A percentile compares a stretch with the other conserved stretches of the same genome.
phyloP scores from a whole-genome alignment of 139 green algal genomes.

The Chlamydomonas incerta region DNA sequence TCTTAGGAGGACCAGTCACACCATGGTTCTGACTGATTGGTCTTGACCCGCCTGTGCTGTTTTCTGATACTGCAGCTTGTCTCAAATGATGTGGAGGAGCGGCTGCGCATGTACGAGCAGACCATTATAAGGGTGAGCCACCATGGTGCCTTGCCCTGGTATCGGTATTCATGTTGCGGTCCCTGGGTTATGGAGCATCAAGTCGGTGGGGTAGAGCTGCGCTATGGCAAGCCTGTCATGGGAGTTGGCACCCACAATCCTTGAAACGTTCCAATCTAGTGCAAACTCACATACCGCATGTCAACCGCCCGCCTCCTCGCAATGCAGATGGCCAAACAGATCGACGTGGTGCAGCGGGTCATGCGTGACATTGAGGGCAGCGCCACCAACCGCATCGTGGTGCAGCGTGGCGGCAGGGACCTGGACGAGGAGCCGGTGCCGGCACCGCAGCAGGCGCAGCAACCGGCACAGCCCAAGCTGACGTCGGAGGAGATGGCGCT shows the following conservation, averaged over 20 bases:
- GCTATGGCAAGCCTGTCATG: too few relatives aligned
- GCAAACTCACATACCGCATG: too few relatives aligned
- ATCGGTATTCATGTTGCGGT: too few relatives aligned
- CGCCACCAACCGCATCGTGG: conserved; percentile 3
- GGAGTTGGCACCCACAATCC: too few relatives aligned
- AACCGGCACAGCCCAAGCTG: neutral
- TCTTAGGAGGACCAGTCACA: too few relatives aligned
- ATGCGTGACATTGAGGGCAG: conserved; percentile 6
- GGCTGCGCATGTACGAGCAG: conserved; percentile 36
- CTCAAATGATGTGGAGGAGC: conserved; percentile 3
- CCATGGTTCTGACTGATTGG: too few relatives aligned
- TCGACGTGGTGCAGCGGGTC: conserved; percentile 19
- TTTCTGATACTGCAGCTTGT: neutral
- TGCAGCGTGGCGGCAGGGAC: conserved; percentile 4
- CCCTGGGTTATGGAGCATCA: too few relatives aligned
- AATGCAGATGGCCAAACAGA: conserved; percentile 39
- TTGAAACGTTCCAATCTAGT: too few relatives aligned
- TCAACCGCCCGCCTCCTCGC: neutral
- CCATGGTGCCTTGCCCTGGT: too few relatives aligned
- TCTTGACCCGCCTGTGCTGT: too few relatives aligned
- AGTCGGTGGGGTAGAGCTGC: too few relatives aligned
- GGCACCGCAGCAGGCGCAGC: neutral
- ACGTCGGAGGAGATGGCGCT: neutral
- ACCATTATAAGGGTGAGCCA: conserved; percentile 41
- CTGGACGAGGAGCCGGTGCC: neutral